phyloP scores from a whole-genome alignment of 371 early-diverging fungal species.

The Mucor sp. region DNA sequence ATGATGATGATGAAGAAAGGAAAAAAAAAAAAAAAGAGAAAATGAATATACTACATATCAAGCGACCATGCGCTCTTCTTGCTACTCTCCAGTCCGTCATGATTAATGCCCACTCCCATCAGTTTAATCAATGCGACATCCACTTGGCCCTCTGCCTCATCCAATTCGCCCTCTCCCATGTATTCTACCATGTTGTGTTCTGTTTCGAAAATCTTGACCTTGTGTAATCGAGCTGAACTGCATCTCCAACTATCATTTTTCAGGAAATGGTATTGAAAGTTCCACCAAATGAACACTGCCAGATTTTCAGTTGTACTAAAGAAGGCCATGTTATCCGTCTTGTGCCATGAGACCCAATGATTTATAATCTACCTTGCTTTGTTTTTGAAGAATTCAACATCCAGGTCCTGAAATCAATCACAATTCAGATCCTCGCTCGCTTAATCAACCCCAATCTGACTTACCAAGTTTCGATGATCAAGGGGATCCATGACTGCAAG shows the following conservation, averaged over 20 bases:
- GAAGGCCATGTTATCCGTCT: neutral
- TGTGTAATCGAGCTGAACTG: slow-evolving; percentile 49
- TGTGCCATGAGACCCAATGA: too few species aligned
- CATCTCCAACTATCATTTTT: slow-evolving; percentile 29
- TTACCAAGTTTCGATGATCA: slow-evolving; percentile 85
- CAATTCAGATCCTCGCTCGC: neutral
- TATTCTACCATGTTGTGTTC: slow-evolving; percentile 74
- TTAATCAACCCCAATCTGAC: neutral
- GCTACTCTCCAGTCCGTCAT: neutral
- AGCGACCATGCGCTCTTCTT: neutral
- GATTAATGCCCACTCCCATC: slow-evolving; percentile 16
- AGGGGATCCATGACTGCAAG: slow-evolving; percentile 72
- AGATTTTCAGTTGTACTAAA: slow-evolving; percentile 88
- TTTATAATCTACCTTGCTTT: slow-evolving; percentile 40
- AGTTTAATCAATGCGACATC: slow-evolving; percentile 17
- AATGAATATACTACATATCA: neutral
- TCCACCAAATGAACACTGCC: slow-evolving; percentile 83
- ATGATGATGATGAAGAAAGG: neutral
- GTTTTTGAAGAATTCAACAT: slow-evolving; percentile 73
- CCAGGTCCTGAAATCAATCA: slow-evolving; percentile 60
- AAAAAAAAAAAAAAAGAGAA: too few species aligned
- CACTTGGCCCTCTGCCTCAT: slow-evolving; percentile 17
- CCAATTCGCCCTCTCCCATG: slow-evolving; percentile 61
- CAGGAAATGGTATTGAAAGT: slow-evolving; percentile 51
- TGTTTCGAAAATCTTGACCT: slow-evolving; percentile 75